Conservation (phyloP, 805 yeast species). For the Saturnispora sekii region DNA sequence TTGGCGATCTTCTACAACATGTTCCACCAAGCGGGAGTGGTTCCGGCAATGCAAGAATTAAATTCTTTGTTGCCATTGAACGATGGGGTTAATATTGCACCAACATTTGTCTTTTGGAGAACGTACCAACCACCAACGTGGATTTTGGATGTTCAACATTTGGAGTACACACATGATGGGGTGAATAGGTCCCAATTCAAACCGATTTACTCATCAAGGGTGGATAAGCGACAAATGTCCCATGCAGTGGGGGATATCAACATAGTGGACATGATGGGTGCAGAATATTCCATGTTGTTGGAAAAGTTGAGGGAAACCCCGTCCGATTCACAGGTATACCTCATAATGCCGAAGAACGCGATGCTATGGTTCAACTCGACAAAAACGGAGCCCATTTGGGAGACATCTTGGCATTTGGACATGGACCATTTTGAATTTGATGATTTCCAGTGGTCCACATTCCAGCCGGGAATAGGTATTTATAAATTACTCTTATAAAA, state of each 20-base stretch:
- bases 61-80: conserved; percentile 14
- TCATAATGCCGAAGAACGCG: conserved; percentile 25
- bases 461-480: conserved; percentile 57
- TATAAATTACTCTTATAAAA: conserved; percentile 26
- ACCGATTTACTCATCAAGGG: background rate
- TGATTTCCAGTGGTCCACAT: conserved; percentile 30
- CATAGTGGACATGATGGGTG: conserved; percentile 40
- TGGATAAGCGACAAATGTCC: background rate
- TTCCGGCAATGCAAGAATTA: conserved; percentile 48
- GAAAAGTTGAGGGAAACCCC: conserved; percentile 5
- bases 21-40: conserved; percentile 84
- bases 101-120: conserved; percentile 77
- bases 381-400: conserved; percentile 21
- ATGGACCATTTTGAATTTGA: conserved; percentile 61
- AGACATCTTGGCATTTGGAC: conserved; percentile 46
- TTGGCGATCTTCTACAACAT: conserved; percentile 65
- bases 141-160: conserved; percentile 31
- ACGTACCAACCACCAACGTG: conserved; percentile 92
- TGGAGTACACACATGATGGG: conserved; percentile 2
- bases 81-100: conserved; percentile 9
- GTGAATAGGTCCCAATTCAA: conserved; percentile 1
- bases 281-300: conserved; percentile 23
- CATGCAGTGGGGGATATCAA: background rate
- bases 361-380: conserved; percentile 11
- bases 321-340: conserved; percentile 7